A percentile compares a stretch with the other conserved stretches of the same genome.
phyloP scores from a whole-genome alignment of 305 asterid genomes.

The Stenogyne calaminthoides region DNA sequence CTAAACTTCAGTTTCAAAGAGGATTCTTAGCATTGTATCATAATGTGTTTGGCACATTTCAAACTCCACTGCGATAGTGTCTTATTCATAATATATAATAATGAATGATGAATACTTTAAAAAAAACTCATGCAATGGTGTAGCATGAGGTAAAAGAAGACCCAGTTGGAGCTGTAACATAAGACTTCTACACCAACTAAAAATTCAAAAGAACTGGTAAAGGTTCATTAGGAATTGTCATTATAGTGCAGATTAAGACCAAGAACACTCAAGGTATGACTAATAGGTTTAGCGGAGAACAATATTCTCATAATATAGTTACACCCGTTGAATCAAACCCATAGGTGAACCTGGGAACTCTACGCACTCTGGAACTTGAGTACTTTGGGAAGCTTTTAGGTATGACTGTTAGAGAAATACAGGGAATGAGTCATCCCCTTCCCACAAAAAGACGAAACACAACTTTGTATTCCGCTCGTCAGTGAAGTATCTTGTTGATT shows the following conservation, averaged over 20 bases:
- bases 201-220: background rate
- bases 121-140: constrained; percentile 7
- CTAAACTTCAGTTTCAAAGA: constrained; percentile 1
- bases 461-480: background rate
- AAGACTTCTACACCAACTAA: background rate
- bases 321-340: background rate
- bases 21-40: background rate
- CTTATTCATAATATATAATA: background rate
- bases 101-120: background rate
- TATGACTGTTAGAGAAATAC: background rate
- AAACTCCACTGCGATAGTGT: background rate
- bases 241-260: background rate
- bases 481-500: background rate
- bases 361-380: constrained; percentile 5
- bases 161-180: background rate
- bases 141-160: constrained; percentile 4
- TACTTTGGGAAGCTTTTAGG: background rate
- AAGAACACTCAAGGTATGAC: background rate
- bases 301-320: background rate
- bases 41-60: background rate
- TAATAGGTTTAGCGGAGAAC: background rate
- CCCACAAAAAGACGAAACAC: background rate
- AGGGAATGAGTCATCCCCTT: background rate
- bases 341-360: background rate
- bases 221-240: background rate